Evolutionary conservation across 352 stramenopile genomes (phyloP).

Genomic region (Globisporangium cederbergense): DNA sequence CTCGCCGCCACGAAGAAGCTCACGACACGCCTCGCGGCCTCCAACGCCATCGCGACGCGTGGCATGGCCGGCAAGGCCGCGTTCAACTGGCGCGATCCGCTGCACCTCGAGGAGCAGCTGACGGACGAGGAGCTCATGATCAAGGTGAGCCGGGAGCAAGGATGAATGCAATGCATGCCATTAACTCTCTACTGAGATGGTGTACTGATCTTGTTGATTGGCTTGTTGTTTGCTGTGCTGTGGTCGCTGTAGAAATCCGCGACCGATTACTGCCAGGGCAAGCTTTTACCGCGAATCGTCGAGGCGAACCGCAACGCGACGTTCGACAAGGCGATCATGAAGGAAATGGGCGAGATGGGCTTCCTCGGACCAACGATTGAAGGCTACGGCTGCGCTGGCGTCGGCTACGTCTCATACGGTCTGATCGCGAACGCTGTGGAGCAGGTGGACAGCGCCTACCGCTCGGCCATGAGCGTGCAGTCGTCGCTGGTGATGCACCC

Average conservation of each 20-base stretch:
- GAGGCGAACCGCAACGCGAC: slow-evolving; percentile 93
- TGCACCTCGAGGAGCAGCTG: slow-evolving; percentile 72
- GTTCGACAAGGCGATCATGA: slow-evolving; percentile 94
- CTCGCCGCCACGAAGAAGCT: slow-evolving; percentile 25
- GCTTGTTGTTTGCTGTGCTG: background rate
- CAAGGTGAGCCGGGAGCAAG: slow-evolving; percentile 34
- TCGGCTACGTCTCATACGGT: slow-evolving; percentile 96
- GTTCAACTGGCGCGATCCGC: slow-evolving; percentile 84
- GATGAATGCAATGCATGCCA: background rate
- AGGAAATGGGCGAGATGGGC: slow-evolving; percentile 92
- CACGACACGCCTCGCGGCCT: slow-evolving; percentile 21
- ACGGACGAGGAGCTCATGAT: slow-evolving; percentile 92
- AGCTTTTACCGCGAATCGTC: slow-evolving; percentile 93
- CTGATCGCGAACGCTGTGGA: slow-evolving; percentile 97
- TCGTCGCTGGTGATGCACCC: slow-evolving; percentile 98
- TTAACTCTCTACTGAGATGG: background rate
- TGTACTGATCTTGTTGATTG: background rate
- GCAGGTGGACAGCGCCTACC: slow-evolving; percentile 94
- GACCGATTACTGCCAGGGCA: slow-evolving; percentile 91
- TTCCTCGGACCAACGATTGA: slow-evolving; percentile 94
- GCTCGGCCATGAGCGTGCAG: slow-evolving; percentile 97
- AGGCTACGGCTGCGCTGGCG: slow-evolving; percentile 92
- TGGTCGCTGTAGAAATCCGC: slow-evolving; percentile 76
- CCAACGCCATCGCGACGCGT: slow-evolving; percentile 24
- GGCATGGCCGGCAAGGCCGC: slow-evolving; percentile 43